A percentile compares a stretch with the other conserved stretches of the same genome.
These are phyloP conservation scores for Brasilioporus rufonigricans DNA, from an alignment of 768 basidiomycete species.

Conservation along the genomic window DNA sequence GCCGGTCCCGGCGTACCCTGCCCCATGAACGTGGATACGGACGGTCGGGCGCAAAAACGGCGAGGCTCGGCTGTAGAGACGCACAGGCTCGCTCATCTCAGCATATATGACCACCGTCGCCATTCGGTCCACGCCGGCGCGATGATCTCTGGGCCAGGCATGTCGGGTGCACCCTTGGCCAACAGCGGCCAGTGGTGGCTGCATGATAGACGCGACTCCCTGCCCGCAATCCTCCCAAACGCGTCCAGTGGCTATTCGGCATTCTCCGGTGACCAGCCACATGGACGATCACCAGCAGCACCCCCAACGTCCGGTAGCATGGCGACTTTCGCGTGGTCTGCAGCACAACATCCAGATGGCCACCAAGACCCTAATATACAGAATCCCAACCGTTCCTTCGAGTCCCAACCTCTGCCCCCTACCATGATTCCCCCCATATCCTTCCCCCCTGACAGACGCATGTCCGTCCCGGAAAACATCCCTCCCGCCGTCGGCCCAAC, in stretches of 20 bases:
- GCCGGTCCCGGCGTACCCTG: conserved; percentile 67
- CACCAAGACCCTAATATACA: conserved; percentile 45
- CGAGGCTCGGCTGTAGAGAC: conserved; percentile 83
- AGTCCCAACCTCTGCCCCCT: conserved; percentile 44
- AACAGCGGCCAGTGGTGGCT: conserved; percentile 51
- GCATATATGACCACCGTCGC: conserved; percentile 69
- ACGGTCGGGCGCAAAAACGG: conserved; percentile 75
- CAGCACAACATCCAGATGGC: conserved; percentile 44
- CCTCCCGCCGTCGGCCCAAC: conserved; percentile 44
- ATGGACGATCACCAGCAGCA: conserved; percentile 57
- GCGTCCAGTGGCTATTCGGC: conserved; percentile 55
- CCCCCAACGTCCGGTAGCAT: conserved; percentile 57
- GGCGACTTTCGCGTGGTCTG: conserved; percentile 73
- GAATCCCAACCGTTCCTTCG: conserved; percentile 44
- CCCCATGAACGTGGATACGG: conserved; percentile 53
- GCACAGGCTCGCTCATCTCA: conserved; percentile 69
- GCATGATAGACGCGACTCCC: conserved; percentile 71
- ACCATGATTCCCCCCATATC: conserved; percentile 57
- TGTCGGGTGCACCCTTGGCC: conserved; percentile 17
- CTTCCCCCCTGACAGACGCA: conserved; percentile 65
- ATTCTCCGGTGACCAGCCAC: conserved; percentile 62
- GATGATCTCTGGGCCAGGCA: conserved; percentile 30
- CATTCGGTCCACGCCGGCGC: conserved; percentile 69
- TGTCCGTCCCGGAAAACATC: conserved; percentile 68
- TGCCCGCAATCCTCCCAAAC: conserved; percentile 67